Evolutionary conservation across 2,329 filamentous ascomycete species (phyloP), one percentile per base, ranked within the genome.

Genomic region (Exophiala mesophila): DNA sequence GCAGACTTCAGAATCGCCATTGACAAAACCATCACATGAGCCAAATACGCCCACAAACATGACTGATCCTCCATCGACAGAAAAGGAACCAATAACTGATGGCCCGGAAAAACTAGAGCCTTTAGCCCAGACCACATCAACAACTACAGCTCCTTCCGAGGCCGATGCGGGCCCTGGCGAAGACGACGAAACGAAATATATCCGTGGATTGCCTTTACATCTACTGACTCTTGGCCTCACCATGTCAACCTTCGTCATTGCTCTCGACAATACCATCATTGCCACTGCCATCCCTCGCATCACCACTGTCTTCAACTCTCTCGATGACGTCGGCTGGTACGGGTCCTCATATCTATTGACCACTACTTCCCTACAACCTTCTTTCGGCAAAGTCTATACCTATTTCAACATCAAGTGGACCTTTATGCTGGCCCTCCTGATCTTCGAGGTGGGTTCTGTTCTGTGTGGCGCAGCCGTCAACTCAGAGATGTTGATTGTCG

Each of bases 201-300:
- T 39, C n/a, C 45, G 21, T 12, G 52, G 52, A 5, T 23, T 51
- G 6, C 49, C 49, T 5, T 44, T 57, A 1, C 42, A 47, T 18
- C 38, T 57, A 3, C 29, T 57, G 17, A 55, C 50, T 6, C 38
- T 57, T 34, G 53, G 53, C 3, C 41, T 59, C 9, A 57, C 50
- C 5, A 38, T 59, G 16, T 53, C 56, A 3, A 58, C 52, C 4
- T 59, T 59, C 29, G 50, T 59, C 12, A 50, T 59, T 21, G 56
- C 57, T 13, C 48, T 59, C 12, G 57, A 59, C 48, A 55, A 56
- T 32, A 59, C 54, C 31, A 59, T 59, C 42, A 56, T 59, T 21
- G 55, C 48, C 35, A 58, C 54, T 15, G 57, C 57, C 7, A 57
- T 58, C 32, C 57, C 57, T 1, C 33, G 39, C 12, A 59, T 59